Base-by-base conservation (phyloP, 495 filamentous ascomycete genomes). In the Penicillium diatomitis region DNA sequence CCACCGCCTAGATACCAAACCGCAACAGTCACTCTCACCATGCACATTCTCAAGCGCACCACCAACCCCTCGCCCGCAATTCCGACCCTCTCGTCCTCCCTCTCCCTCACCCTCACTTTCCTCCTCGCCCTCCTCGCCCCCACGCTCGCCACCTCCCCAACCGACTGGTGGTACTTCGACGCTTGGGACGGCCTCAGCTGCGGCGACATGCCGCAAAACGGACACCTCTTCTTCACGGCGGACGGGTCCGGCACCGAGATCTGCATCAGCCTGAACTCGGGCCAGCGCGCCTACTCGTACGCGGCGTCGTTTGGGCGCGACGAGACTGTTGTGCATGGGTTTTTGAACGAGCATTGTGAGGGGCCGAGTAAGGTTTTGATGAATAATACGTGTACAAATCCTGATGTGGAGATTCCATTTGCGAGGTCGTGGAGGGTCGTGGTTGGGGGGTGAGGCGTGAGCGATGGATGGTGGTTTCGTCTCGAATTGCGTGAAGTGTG, bases 171-270 rank as follows among this genome's bases (percentile, higher is more conserved):
- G 48, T 50, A 12, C 10, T 50, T 50, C 29, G 41, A 45, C 38
- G 48, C 48, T 10, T 50, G 48, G 48, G 48, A 50, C 38, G 41
- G 48, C 27, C 38, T 50, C 12, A 50, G 48, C 29, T 50, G 48
- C 34, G 48, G 48, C 10, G 41, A 45, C 7, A 35, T 37, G 10
- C 48, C 48, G 27, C 48, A 50, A 39, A 45, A 50, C 29, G 41
- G 48, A 34, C 7, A 44, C 27, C 28, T 45, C 6, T 36, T 50
- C 35, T 12, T 44, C 8, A 50, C 34, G 4, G 46, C 48, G 5
- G 33, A 50, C 12, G 48, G 48, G 11, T 20, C 29, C 0, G 48
- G 48, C 9, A 44, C 29, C 8, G 9, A 42, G 4, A 31, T 42
- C 8, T 42, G 40, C 28, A 42, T 42, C 28, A 42, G 40, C 2